Conservation (phyloP, 2,329 filamentous ascomycete species). For the Alternaria brassicicola region DNA sequence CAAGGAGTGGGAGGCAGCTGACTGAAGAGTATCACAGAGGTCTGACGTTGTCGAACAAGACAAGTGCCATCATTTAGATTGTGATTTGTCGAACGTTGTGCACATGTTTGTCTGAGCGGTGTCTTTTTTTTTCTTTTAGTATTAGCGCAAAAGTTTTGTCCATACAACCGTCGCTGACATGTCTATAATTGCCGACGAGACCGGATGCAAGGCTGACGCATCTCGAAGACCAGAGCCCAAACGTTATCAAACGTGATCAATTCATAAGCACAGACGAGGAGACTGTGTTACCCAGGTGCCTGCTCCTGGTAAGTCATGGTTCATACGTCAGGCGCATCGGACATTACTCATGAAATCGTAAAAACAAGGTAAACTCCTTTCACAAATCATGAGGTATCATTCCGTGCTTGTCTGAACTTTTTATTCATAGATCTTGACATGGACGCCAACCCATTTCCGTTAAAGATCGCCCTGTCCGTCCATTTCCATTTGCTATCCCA, state of each 20-base stretch:
- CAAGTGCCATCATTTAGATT: neutral
- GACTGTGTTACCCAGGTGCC: neutral
- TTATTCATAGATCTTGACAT: conserved; percentile 52
- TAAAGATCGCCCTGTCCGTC: conserved; percentile 46
- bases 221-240: neutral
- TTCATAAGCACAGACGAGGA: neutral
- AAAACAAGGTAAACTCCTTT: conserved; percentile 7
- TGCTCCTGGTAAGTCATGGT: neutral
- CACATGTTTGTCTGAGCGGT: neutral
- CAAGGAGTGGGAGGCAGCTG: conserved; percentile 45
- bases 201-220: neutral
- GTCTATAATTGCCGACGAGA: neutral
- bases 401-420: conserved; percentile 45
- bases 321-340: neutral
- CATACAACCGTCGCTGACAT: neutral
- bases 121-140: neutral
- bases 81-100: neutral
- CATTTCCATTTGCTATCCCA: conserved; percentile 40
- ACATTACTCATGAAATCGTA: neutral
- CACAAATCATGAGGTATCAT: conserved; percentile 23
- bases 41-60: neutral
- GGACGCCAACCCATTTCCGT: conserved; percentile 49
- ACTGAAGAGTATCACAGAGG: neutral
- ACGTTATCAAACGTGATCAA: neutral
- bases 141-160: conserved; percentile 5